Base-by-base conservation (phyloP, 257 asterid species). In the Mitragyna speciosa region DNA sequence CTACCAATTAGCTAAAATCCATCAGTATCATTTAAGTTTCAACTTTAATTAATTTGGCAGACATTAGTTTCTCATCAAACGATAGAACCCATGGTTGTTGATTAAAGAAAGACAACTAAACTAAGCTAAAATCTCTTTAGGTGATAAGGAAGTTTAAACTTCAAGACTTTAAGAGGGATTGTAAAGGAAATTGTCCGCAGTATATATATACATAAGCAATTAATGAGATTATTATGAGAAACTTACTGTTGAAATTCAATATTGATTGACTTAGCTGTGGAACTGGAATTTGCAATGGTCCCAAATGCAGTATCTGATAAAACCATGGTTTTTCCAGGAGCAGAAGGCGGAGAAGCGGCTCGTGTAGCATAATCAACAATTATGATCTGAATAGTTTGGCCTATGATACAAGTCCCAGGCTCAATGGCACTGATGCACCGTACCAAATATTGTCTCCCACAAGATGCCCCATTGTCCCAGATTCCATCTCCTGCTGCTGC, bases 381-480 rank as follows among this genome's bases (percentile, higher is more conserved):
- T 80, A 76, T 78, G 6, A 94, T 82, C 52, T 87, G 91, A 77
- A 94, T 88, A 0, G 89, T 77, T 79, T 87, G 84, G 14, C 77
- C 88, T 22, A 80, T 54, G 5, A 82, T 41, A 84, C 98, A 94
- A n/a, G 91, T 78, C 30, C 24, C 70, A 12, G 85, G 90, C 47
- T 71, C 70, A 10, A 65, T 58, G 1, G 91, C 91, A 78, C 90
- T 94, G 67, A 94, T 91, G 81, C 98, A 94, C 80, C 83, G 84
- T 61, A 94, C 92, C 80, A 90, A 36, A 61, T 94, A 94, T 79
- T 89, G 95, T 75, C 98, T 88, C 30, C 98, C 98, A 77, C 97
- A 92, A 1, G 97, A 88, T 5, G 98, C 97, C 5, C 98, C 93
- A 49, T 92, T 88, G 79, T 94, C 96, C 98, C 98, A 92, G 11